Base-by-base conservation (phyloP, 2,329 filamentous ascomycete species). In the Aspergillus sp. region DNA sequence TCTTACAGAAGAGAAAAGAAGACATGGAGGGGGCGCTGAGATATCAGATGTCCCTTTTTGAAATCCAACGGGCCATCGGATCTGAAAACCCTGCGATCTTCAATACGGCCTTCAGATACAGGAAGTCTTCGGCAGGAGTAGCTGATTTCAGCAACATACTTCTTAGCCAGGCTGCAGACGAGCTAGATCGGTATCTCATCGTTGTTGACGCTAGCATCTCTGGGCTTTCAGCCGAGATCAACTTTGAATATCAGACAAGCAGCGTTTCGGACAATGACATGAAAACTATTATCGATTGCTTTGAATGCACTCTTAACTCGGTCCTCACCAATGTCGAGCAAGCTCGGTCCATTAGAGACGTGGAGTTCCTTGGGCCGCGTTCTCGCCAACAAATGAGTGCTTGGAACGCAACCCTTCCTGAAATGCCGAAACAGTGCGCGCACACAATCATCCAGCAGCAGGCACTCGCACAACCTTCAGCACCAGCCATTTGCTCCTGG, bases 171-270 rank as follows among this genome's bases (percentile, higher is more conserved):
- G 14, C 46, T 58, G 11, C 47, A 17, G n/a, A 50, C 2, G 40
- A 51, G 15, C 6, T 48, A 4, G 64, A 55, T 17, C 44, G 59
- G 17, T 70, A 67, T 33, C 63, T 69, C n/a, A 64, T 75, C 17
- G 53, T 62, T 6, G 62, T 75, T 9, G 65, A 69, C 25, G 68
- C 69, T 2, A 64, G 65, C n/a, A 62, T 69, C 6, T 68, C 66
- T 15, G 56, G 62, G 9, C 55, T 62, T 7, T 61, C 62, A 6
- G 81, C 82, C 3, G 73, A 87, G 21, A 68, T 75, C 2, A 80
- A 84, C 53, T 76, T 88, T 21, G 79, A 79, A 35, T 73, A 76
- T 3, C 77, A 84, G n/a, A 77, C 80, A 0, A 76, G 78, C 43
- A 72, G 80, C 21, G 76, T 89, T 23, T 80, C 81, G 47, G 56